Evolutionary conservation across 768 basidiomycete species (phyloP).

Genomic region (Kwoniella heveanensis): DNA sequence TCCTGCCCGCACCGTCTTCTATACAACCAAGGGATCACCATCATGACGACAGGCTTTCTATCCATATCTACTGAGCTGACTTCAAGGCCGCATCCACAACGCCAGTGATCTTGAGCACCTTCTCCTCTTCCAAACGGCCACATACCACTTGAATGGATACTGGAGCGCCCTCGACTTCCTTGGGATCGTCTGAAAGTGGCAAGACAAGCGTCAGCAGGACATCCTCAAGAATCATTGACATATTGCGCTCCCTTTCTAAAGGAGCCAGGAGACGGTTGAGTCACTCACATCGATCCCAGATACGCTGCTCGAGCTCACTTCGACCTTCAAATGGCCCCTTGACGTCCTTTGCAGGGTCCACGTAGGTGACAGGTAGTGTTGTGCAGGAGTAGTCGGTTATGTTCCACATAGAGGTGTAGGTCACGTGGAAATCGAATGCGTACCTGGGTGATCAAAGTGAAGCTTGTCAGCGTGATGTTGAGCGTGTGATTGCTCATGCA

Average conservation of each 20-base stretch:
- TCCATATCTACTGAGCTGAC: background rate
- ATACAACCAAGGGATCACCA: background rate
- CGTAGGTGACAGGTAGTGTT: slow-evolving; percentile 65
- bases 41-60: background rate
- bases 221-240: too few relatives aligned
- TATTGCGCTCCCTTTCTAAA: too few relatives aligned
- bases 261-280: background rate
- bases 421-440: slow-evolving; percentile 59
- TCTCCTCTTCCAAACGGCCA: slow-evolving; percentile 62
- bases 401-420: slow-evolving; percentile 71
- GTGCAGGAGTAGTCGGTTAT: slow-evolving; percentile 63
- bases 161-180: slow-evolving; percentile 62
- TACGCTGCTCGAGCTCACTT: slow-evolving; percentile 60
- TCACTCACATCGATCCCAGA: slow-evolving; percentile 60
- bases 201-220: background rate
- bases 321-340: slow-evolving; percentile 49
- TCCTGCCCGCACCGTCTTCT: too few relatives aligned
- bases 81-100: slow-evolving; percentile 57
- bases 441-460: background rate
- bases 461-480: background rate
- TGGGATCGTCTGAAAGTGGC: slow-evolving; percentile 64
- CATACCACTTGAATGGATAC: slow-evolving; percentile 16
- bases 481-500: too few relatives aligned
- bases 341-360: slow-evolving; percentile 60
- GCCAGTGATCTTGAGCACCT: slow-evolving; percentile 70